Percentiles rank a stretch among this genome's conserved stretches.
Conservation (phyloP, 768 basidiomycete species). For the Collybiopsis confluens region DNA sequence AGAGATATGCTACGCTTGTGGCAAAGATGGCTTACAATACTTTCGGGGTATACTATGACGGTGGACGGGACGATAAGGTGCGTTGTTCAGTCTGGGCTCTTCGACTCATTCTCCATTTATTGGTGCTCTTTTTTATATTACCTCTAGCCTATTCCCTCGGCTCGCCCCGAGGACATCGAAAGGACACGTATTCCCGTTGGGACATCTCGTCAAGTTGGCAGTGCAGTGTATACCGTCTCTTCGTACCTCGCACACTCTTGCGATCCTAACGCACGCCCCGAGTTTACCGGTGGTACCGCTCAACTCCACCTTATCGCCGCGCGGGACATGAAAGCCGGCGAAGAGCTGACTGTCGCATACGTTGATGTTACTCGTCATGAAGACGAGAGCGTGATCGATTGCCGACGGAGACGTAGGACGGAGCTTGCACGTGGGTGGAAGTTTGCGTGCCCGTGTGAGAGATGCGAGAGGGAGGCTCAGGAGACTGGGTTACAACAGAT, state of each 20-base stretch:
- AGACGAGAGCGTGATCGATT: constrained; percentile 49
- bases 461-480: constrained; percentile 55
- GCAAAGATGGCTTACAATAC: constrained; percentile 78
- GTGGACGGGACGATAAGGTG: constrained; percentile 72
- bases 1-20: constrained; percentile 53
- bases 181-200: constrained; percentile 74
- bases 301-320: constrained; percentile 69
- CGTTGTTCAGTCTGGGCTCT: too few relatives aligned
- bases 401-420: constrained; percentile 59
- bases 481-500: constrained; percentile 26
- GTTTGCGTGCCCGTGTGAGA: constrained; percentile 70
- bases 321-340: constrained; percentile 66
- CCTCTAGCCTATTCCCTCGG: constrained; percentile 45
- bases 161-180: constrained; percentile 67
- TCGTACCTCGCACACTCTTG: constrained; percentile 80
- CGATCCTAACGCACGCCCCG: constrained; percentile 58
- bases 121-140: background rate
- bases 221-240: constrained; percentile 72
- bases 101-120: background rate
- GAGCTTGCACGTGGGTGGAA: constrained; percentile 81
- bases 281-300: constrained; percentile 62
- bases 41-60: constrained; percentile 65
- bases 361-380: constrained; percentile 60
- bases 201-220: constrained; percentile 71
- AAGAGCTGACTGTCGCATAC: constrained; percentile 71